A percentile compares a stretch with the other conserved stretches of the same genome.
Evolutionary conservation across 2,329 filamentous ascomycete species (phyloP).

Genomic region (Xylariaceae sp.): DNA sequence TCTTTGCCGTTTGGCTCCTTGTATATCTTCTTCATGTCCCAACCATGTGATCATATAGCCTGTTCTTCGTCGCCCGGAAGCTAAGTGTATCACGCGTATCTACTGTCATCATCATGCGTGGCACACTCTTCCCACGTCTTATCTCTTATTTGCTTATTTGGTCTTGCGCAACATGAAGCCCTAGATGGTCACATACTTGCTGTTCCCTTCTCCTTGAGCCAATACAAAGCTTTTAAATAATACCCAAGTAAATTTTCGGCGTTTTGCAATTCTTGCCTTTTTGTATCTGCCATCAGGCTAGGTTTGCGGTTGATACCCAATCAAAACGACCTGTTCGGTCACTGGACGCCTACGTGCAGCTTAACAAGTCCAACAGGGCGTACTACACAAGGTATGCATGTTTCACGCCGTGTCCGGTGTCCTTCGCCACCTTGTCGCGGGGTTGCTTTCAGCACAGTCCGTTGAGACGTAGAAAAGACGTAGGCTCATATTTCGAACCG

Average conservation of each 20-base stretch:
- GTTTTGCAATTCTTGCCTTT: constrained; percentile 18
- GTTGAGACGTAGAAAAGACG: constrained; percentile 22
- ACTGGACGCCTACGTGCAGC: constrained; percentile 33
- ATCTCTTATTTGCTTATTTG: constrained; percentile 4
- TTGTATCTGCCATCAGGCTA: background rate
- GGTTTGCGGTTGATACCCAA: constrained; percentile 31
- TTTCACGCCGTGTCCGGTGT: constrained; percentile 30
- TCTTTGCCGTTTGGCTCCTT: background rate
- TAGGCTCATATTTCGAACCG: background rate
- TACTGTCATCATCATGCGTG: constrained; percentile 7
- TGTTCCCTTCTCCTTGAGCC: background rate
- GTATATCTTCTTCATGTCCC: background rate
- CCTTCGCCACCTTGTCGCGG: constrained; percentile 19
- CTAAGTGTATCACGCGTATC: constrained; percentile 18
- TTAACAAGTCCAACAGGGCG: constrained; percentile 18
- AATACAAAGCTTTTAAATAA: background rate
- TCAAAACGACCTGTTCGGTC: constrained; percentile 24
- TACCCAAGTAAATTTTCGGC: background rate
- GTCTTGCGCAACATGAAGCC: constrained; percentile 8
- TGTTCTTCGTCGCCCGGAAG: background rate
- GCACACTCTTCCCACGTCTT: constrained; percentile 7
- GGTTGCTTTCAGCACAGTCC: constrained; percentile 12
- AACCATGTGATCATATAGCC: constrained; percentile 2
- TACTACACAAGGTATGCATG: constrained; percentile 31
- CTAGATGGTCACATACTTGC: background rate